phyloP scores from a whole-genome alignment of 2,329 filamentous ascomycete species.

The Beauveria sp. region DNA sequence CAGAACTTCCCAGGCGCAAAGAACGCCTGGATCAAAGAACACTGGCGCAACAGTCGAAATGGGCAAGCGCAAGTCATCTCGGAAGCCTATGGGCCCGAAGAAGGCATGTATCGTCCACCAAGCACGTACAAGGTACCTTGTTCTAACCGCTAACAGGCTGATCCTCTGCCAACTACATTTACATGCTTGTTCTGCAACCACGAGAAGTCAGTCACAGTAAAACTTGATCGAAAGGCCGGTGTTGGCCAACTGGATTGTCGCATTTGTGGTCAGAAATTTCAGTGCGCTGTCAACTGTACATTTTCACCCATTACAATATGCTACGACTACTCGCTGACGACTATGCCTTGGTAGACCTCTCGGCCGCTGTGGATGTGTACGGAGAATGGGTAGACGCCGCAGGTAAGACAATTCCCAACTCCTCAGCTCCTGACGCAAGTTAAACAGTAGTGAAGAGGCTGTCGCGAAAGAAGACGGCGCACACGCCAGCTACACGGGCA shows the following conservation, averaged over 20 bases:
- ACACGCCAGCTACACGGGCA: conserved; percentile 22
- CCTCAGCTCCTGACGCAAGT: background rate
- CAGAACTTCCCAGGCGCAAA: background rate
- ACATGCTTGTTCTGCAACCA: conserved; percentile 98
- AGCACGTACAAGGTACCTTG: background rate
- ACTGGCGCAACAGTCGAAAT: conserved; percentile 28
- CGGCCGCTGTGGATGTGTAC: conserved; percentile 89
- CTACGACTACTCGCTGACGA: conserved; percentile 10
- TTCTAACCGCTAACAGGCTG: conserved; percentile 42
- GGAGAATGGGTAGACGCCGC: conserved; percentile 94
- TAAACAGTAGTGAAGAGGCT: conserved; percentile 31
- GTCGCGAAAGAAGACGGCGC: conserved; percentile 41
- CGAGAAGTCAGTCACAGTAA: conserved; percentile 84
- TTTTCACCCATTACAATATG: conserved; percentile 7
- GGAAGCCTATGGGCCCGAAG: conserved; percentile 73
- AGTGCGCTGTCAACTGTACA: conserved; percentile 87
- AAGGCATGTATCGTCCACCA: conserved; percentile 39
- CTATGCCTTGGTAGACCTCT: conserved; percentile 56
- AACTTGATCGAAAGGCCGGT: conserved; percentile 87
- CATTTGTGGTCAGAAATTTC: conserved; percentile 87
- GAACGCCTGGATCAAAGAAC: background rate
- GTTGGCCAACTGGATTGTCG: conserved; percentile 83
- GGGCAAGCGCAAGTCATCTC: conserved; percentile 90
- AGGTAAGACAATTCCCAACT: conserved; percentile 31
- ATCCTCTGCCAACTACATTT: conserved; percentile 74